Evolutionary conservation across 1,284 basidiomycete genomes (phyloP), one percentile per base, ranked within the genome.

Genomic region (Meira miltonrushii): DNA sequence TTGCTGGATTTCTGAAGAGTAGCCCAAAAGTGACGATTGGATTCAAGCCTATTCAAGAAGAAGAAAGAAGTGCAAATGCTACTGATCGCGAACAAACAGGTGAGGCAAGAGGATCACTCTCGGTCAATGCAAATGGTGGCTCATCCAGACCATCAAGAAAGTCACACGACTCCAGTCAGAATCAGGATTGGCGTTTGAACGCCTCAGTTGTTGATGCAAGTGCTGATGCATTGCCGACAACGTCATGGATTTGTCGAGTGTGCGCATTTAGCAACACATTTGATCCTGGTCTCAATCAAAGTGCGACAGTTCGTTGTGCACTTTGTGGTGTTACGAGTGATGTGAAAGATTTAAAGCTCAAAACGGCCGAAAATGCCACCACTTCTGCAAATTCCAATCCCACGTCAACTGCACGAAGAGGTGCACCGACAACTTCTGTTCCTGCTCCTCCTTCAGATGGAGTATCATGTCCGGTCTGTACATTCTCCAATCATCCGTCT

Each of bases 1-100:
- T 95, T 76, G 86, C 87, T 2, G 93, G 94, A 2, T 87, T 98
- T 62, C 88, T 97, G 81, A 89, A 86, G 58, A 92, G 89, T 21
- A 91, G 88, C 0, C 75, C 94, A 3, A 98, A 98, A 80, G 84
- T 95, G 62, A 93, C 92, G 0, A 80, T 96, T n/a, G 54, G 59
- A 15, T 48, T 48, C 46, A 33, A 33, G 8, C 28, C 28, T 33
- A 58, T 72, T n/a, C 60, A 62, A 38, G 58, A 57, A 52, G 65
- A 61, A 57, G 66, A 58, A 38, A 28, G 28, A 37, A 41, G 5
- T 13, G 28, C 12, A 47, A n/a, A 37, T 8, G 52, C 47, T 21
- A 40, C 8, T 19, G 50, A 48, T 17, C 55, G n/a, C n/a, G 54
- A 47, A 59, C 78, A 54, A 15, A 62, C 72, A 57, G 58, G 75